phyloP scores from a whole-genome alignment of 306 rosid species.

The Prunus campanulata region DNA sequence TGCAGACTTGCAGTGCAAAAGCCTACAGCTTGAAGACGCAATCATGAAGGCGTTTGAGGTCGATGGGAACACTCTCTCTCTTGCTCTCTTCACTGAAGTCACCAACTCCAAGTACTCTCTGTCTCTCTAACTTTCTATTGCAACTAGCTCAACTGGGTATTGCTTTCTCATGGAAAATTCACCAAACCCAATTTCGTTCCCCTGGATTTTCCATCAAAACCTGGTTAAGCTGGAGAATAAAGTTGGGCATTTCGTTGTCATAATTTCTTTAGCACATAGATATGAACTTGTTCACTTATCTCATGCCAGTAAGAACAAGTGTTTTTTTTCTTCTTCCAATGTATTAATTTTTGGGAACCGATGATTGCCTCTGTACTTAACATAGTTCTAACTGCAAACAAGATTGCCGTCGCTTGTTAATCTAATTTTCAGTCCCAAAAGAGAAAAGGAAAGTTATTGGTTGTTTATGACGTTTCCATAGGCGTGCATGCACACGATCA shows the following conservation, averaged over 20 bases:
- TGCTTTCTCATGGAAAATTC: conserved; percentile 2
- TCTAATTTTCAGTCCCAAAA: not conserved
- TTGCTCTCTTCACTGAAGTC: conserved; percentile 70
- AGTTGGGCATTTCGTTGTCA: not conserved
- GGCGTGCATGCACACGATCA: too few relatives aligned
- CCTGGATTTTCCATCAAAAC: not conserved
- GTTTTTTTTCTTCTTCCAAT: not conserved
- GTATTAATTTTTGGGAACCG: too few relatives aligned
- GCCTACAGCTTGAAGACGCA: conserved; percentile 23
- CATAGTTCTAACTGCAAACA: too few relatives aligned
- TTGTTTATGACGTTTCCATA: too few relatives aligned
- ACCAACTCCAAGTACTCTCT: conserved; percentile 68
- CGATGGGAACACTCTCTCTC: conserved; percentile 49
- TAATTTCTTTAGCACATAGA: not conserved
- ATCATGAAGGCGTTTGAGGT: conserved; percentile 63
- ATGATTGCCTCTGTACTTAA: too few relatives aligned
- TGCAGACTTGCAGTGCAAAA: conserved; percentile 3
- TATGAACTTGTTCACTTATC: not conserved
- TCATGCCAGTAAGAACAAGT: not conserved
- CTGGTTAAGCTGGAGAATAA: not conserved
- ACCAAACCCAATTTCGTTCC: not conserved
- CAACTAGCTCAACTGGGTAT: not conserved
- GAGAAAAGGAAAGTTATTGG: not conserved
- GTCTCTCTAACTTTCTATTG: not conserved
- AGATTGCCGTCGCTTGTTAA: not conserved